Evolutionary conservation across 768 basidiomycete genomes (phyloP), one percentile per base, ranked within the genome.

Genomic region (Pholiota microspora): DNA sequence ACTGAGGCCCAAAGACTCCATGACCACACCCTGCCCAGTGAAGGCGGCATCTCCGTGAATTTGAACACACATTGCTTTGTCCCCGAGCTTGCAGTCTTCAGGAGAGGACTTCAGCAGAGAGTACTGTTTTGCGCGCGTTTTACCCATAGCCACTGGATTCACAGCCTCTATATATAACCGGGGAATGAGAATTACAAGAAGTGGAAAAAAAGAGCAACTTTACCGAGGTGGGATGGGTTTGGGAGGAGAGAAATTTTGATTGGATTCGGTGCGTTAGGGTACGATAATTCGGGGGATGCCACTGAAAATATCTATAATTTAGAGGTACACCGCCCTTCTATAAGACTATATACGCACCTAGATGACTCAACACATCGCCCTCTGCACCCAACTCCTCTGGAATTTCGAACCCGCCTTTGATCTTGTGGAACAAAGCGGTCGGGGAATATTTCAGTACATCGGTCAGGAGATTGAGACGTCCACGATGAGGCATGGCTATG

Each of bases 31-130:
- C 67, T 96, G 94, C 0, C 94, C 94, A 0, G 88, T 81, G 64
- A 96, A 95, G 54, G 89, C 92, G 1, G 91, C 93, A 67, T 97
- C 94, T 2, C 94, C 94, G 59, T 96, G 94, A 45, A 97, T 69
- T 62, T 94, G 92, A 0, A 96, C 86, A 58, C 88, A 93, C 83
- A 96, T 86, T 2, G 87, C 94, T 62, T 78, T 81, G 66, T 86
- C 84, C 1, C 90, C 81, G 2, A 83, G 67, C 52, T 75, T 69
- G 59, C 81, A 83, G 47, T 80, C 75, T 2, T 70, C 71, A 4
- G 81, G 78, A 15, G 78, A 86, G 6, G 74, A 80, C 69, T 83
- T 89, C 40, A 95, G 75, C 1, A 96, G 76, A 0, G 89, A 78
- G 60, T 86, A 92, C 65, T 97, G 94, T 65, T 96, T 94, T 1